Base-by-base conservation (phyloP, 768 basidiomycete species). In the Calocybe indica region DNA sequence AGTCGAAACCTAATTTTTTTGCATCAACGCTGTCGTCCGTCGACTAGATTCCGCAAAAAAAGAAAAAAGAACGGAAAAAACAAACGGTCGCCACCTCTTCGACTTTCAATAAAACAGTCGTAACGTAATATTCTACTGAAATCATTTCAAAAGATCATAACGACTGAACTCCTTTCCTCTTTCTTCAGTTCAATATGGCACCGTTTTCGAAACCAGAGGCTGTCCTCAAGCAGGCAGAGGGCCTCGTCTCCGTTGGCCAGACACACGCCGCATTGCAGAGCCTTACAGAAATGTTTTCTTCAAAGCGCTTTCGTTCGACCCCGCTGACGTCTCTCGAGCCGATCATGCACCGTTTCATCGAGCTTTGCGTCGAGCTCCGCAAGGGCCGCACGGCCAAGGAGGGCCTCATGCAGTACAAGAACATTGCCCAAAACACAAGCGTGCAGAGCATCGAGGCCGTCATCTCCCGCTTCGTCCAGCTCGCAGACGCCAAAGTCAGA, bases 371-470 rank as follows among this genome's bases (percentile, higher is more conserved):
- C 51, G 86, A 92, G 52, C 85, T 96, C 78, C 82, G 92, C 55
- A 93, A 94, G 66, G 93, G 93, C 1, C 79, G 92, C 28, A 85
- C 89, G 28, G 94, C 93, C 15, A 93, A 95, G 66, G 92, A 94
- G 61, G 94, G 92, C 15, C 80, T 98, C 41, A 91, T 95, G 83
- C 87, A 92, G 62, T 96, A 91, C 80, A 97, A 96, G 73, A 97
- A 97, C 64, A 92, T 96, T 56, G 92, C 92, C 0, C 95, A 99
- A 61, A 92, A 94, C 57, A 83, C 85, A 14, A 90, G 81, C 63
- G 92, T 97, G 37, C 80, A 79, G 42, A 91, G 88, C 52, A 94
- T 99, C 62, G 95, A 99, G 65, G 73, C 78, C 40, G 92, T 97
- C 59, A 86, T 99, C 60, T 87, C 83, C 52, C 76, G 78, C 39